Evolutionary conservation across 2,329 filamentous ascomycete species (phyloP).

Genomic region (Chalara sp.): DNA sequence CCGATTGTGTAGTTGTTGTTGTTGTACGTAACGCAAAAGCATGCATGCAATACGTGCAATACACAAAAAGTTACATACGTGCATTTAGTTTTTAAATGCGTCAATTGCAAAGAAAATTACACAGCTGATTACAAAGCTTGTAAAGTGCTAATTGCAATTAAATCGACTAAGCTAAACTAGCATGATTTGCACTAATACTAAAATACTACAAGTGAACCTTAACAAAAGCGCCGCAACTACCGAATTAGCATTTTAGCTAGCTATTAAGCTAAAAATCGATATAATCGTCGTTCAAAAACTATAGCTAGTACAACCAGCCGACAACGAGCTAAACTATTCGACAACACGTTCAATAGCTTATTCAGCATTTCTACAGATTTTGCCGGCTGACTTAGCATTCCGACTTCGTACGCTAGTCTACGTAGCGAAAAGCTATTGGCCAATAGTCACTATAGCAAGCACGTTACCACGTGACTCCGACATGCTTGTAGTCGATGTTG

Average conservation of each 20-base stretch:
- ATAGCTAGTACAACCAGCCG: not conserved
- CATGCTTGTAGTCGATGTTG: not conserved
- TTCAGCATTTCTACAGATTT: not conserved
- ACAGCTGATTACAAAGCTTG: not conserved
- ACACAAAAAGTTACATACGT: not conserved
- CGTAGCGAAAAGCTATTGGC: not conserved
- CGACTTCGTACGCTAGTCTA: not conserved
- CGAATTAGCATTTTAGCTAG: not conserved
- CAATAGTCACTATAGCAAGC: not conserved
- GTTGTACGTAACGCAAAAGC: not conserved
- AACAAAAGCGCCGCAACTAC: not conserved
- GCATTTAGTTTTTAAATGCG: conserved; percentile 1
- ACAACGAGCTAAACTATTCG: not conserved
- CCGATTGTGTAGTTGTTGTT: too few relatives aligned
- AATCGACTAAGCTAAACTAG: not conserved
- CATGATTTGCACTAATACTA: not conserved
- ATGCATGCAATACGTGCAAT: not conserved
- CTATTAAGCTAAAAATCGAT: not conserved
- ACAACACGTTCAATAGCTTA: not conserved
- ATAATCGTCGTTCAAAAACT: not conserved
- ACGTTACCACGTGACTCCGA: not conserved
- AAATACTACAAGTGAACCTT: not conserved
- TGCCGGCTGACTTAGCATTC: not conserved
- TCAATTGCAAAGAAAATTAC: not conserved
- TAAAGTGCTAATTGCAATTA: too few relatives aligned